Conservation (phyloP, 2,329 filamentous ascomycete species). For the Ophiosphaerella herpotricha region DNA sequence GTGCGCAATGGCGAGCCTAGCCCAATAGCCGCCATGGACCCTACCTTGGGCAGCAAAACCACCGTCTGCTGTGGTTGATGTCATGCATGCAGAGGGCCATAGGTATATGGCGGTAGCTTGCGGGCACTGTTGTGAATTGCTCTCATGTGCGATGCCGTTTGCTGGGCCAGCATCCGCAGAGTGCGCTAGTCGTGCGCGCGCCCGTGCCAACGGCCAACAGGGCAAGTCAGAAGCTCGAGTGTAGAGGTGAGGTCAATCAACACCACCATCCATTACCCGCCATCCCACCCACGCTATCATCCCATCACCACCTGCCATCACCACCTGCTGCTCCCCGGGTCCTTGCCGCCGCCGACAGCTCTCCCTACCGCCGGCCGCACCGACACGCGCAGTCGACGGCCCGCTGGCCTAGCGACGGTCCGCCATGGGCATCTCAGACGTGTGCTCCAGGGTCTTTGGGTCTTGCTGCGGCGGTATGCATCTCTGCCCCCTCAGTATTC, state of each 20-base stretch:
- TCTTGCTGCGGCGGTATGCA: conserved; percentile 46
- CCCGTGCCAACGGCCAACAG: not conserved
- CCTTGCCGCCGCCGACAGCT: conserved; percentile 3
- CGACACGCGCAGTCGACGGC: conserved; percentile 20
- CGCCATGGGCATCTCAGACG: conserved; percentile 44
- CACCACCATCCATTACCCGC: conserved; percentile 3
- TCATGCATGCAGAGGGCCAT: not conserved
- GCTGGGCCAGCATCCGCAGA: not conserved
- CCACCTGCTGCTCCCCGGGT: conserved; percentile 10
- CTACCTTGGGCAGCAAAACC: not conserved
- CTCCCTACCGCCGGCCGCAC: conserved; percentile 9
- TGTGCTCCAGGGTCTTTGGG: conserved; percentile 44
- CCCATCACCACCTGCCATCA: conserved; percentile 15
- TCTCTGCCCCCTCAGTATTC: conserved; percentile 1
- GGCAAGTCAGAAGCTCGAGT: no score
- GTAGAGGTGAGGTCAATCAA: conserved; percentile 3
- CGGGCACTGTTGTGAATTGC: not conserved
- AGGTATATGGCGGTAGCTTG: no score
- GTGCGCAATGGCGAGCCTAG: not conserved
- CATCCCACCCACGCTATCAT: conserved; percentile 7
- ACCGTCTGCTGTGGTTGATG: not conserved
- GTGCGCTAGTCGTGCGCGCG: not conserved
- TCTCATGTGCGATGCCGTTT: not conserved
- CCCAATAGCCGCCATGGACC: not conserved
- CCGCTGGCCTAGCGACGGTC: conserved; percentile 31